Evolutionary conservation across 1,284 basidiomycete species (phyloP).

Genomic region (Ceratobasidium sp.): DNA sequence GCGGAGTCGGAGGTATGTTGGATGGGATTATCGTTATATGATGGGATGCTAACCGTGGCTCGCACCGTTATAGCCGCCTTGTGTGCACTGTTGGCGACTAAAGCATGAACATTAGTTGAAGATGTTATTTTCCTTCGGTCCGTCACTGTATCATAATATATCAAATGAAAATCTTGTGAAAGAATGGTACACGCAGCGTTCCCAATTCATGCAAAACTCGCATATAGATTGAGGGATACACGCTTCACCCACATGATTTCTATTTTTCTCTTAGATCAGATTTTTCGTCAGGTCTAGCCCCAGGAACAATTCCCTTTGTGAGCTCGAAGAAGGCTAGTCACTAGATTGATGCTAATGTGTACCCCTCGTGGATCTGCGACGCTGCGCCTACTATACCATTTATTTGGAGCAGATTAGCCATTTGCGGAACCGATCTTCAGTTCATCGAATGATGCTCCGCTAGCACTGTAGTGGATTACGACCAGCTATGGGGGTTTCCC

Average conservation of each 20-base stretch:
- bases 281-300: too few relatives aligned
- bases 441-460: background rate
- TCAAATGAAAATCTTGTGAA: constrained; percentile 19
- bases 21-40: background rate
- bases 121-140: background rate
- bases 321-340: constrained; percentile 11
- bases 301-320: constrained; percentile 32
- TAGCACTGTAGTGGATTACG: background rate
- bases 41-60: background rate
- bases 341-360: background rate
- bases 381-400: background rate
- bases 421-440: background rate
- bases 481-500: background rate
- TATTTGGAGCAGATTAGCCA: constrained; percentile 10
- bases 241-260: too few relatives aligned
- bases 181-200: background rate
- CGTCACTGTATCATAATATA: constrained; percentile 17
- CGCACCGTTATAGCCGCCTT: constrained; percentile 64
- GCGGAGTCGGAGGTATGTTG: constrained; percentile 89
- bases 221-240: background rate
- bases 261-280: too few relatives aligned
- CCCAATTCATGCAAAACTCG: background rate
- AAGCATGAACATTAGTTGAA: constrained; percentile 46
- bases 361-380: constrained; percentile 36
- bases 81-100: constrained; percentile 72